phyloP scores from a whole-genome alignment of 441 rosid genomes.

The Corymbia citriodora region DNA sequence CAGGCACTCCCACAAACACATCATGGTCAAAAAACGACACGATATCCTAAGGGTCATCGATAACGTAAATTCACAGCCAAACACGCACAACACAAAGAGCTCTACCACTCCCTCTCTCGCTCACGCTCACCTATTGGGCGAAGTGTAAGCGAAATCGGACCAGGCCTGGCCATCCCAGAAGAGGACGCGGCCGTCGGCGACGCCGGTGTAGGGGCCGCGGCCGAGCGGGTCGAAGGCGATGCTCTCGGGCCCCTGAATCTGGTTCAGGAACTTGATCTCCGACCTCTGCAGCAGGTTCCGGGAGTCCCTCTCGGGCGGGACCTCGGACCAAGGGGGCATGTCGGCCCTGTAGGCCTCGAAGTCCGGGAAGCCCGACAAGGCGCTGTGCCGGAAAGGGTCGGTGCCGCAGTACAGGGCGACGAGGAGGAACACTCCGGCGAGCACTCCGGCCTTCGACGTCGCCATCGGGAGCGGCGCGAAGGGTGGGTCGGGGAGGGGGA shows the following conservation, averaged over 20 bases:
- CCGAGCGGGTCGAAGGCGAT: slow-evolving; percentile 77
- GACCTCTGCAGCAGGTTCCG: slow-evolving; percentile 63
- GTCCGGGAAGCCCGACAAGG: slow-evolving; percentile 56
- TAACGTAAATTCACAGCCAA: no score
- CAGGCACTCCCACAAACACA: neutral
- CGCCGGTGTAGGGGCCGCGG: slow-evolving; percentile 88
- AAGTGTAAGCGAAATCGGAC: slow-evolving; percentile 77
- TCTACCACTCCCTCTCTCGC: neutral
- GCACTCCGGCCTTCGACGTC: slow-evolving; percentile 22
- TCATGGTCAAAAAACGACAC: neutral
- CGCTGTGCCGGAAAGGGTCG: slow-evolving; percentile 74
- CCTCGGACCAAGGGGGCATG: slow-evolving; percentile 36
- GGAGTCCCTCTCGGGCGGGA: slow-evolving; percentile 43
- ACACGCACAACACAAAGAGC: neutral
- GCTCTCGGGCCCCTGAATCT: slow-evolving; percentile 94
- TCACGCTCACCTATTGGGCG: slow-evolving; percentile 44
- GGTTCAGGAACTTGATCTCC: slow-evolving; percentile 59
- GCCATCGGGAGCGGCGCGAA: neutral
- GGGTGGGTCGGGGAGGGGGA: neutral
- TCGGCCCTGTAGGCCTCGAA: slow-evolving; percentile 39
- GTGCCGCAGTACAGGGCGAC: slow-evolving; percentile 64
- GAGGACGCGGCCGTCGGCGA: slow-evolving; percentile 80
- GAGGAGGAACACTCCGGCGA: slow-evolving; percentile 39
- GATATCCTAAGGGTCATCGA: neutral
- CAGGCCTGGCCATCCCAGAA: slow-evolving; percentile 72